These are phyloP conservation scores for Cryptosporidium viatorum DNA, from an alignment of 169 alveolate genomes.

Conservation along the genomic window DNA sequence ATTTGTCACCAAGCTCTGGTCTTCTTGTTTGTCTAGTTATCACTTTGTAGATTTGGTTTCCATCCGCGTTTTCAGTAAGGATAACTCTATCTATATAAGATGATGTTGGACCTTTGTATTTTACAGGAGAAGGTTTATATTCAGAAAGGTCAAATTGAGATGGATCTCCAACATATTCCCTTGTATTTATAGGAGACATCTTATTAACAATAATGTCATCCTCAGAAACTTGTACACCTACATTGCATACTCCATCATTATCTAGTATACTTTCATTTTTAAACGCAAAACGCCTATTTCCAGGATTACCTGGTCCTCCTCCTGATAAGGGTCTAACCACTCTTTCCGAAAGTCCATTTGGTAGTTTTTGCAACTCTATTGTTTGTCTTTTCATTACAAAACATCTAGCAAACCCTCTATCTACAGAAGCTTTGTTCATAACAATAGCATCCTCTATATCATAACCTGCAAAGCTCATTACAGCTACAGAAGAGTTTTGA, in stretches of 20 bases:
- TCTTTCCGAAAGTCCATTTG: constrained; percentile 83
- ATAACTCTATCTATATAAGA: constrained; percentile 95
- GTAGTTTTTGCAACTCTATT: constrained; percentile 84
- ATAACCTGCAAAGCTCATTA: constrained; percentile 99
- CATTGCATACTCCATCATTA: constrained; percentile 93
- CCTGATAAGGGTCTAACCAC: constrained; percentile 51
- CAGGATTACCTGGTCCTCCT: not conserved
- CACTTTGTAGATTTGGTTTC: constrained; percentile 91
- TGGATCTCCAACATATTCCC: constrained; percentile 80
- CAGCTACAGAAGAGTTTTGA: constrained; percentile 99
- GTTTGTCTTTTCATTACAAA: constrained; percentile 83
- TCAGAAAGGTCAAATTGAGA: constrained; percentile 76
- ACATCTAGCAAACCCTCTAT: constrained; percentile 98
- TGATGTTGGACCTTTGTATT: constrained; percentile 88
- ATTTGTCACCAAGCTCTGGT: constrained; percentile 99
- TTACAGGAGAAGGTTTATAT: constrained; percentile 77
- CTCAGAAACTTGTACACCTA: constrained; percentile 89
- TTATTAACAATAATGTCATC: constrained; percentile 93
- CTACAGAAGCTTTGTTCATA: constrained; percentile 96
- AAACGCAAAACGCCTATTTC: constrained; percentile 23
- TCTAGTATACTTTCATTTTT: constrained; percentile 82
- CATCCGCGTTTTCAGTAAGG: constrained; percentile 92
- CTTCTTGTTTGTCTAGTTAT: constrained; percentile 93
- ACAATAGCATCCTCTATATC: constrained; percentile 99
- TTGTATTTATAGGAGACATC: constrained; percentile 83